Conservation (phyloP, 768 basidiomycete species). For the Psilocybe cyanescens region DNA sequence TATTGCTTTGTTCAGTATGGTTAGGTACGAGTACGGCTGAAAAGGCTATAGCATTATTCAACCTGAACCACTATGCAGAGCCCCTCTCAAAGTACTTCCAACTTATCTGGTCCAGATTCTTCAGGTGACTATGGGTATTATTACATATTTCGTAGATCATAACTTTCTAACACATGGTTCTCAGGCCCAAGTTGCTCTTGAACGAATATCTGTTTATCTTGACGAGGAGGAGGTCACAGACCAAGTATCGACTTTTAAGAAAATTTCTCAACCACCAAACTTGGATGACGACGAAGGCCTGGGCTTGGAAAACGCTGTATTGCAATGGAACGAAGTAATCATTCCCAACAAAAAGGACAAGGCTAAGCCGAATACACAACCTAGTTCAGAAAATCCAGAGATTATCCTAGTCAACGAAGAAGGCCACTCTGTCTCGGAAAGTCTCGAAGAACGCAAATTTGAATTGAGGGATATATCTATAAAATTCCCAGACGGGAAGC, state of each 20-base stretch:
- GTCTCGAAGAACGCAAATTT: constrained; percentile 51
- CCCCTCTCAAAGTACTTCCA: constrained; percentile 81
- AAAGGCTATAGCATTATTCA: too few relatives aligned
- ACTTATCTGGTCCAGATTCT: constrained; percentile 78
- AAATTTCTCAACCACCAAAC: constrained; percentile 26
- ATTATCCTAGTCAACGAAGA: constrained; percentile 17
- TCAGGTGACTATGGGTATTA: constrained; percentile 39
- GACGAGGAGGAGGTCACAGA: constrained; percentile 71
- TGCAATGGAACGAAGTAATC: constrained; percentile 65
- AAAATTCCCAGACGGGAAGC: constrained; percentile 70
- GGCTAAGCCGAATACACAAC: constrained; percentile 13
- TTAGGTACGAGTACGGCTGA: constrained; percentile 30
- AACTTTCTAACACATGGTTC: neutral
- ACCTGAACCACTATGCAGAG: constrained; percentile 31
- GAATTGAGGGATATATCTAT: constrained; percentile 70
- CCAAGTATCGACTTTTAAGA: constrained; percentile 67
- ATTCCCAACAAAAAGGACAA: constrained; percentile 22
- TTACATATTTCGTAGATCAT: neutral
- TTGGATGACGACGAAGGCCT: constrained; percentile 43
- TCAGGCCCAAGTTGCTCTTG: constrained; percentile 63
- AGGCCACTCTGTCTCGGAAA: constrained; percentile 23
- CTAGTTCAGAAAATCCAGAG: constrained; percentile 11
- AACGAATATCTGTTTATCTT: constrained; percentile 70
- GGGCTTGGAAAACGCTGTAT: constrained; percentile 57
- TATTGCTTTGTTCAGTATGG: constrained; percentile 85